Percentiles rank a stretch among this genome's conserved stretches.
Conservation (phyloP, 805 yeast genomes). For the Torulaspora gathmanii region DNA sequence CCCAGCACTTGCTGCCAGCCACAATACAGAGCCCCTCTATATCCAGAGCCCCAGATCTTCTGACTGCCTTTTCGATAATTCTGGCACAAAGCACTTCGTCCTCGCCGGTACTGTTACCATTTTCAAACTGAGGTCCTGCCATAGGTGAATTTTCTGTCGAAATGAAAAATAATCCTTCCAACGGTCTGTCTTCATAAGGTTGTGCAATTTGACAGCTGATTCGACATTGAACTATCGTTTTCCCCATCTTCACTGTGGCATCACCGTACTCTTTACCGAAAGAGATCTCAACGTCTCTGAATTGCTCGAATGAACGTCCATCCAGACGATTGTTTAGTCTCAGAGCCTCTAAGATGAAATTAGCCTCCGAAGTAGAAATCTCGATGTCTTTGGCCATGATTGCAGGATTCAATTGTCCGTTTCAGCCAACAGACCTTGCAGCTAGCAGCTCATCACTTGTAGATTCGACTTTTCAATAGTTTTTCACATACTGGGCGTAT, state of each 20-base stretch:
- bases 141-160: slow-evolving; percentile 84
- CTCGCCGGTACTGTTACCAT: slow-evolving; percentile 59
- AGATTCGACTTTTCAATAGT: not conserved
- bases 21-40: slow-evolving; percentile 84
- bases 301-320: slow-evolving; percentile 60
- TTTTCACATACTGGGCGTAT: slow-evolving; percentile 1
- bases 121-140: slow-evolving; percentile 84
- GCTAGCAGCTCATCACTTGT: not conserved
- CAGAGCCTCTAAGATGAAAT: slow-evolving; percentile 59
- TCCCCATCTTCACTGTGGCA: slow-evolving; percentile 73
- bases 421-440: not conserved
- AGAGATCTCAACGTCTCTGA: slow-evolving; percentile 59
- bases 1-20: slow-evolving; percentile 91
- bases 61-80: slow-evolving; percentile 83
- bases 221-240: slow-evolving; percentile 47
- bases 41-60: slow-evolving; percentile 87
- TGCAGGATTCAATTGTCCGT: not conserved
- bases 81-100: slow-evolving; percentile 78
- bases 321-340: slow-evolving; percentile 61
- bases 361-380: slow-evolving; percentile 57
- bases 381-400: slow-evolving; percentile 59
- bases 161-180: slow-evolving; percentile 83
- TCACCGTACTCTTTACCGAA: slow-evolving; percentile 74
- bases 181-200: slow-evolving; percentile 89
- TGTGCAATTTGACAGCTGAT: slow-evolving; percentile 70